phyloP scores from a whole-genome alignment of 805 yeast genomes.

The Starmerella floris region DNA sequence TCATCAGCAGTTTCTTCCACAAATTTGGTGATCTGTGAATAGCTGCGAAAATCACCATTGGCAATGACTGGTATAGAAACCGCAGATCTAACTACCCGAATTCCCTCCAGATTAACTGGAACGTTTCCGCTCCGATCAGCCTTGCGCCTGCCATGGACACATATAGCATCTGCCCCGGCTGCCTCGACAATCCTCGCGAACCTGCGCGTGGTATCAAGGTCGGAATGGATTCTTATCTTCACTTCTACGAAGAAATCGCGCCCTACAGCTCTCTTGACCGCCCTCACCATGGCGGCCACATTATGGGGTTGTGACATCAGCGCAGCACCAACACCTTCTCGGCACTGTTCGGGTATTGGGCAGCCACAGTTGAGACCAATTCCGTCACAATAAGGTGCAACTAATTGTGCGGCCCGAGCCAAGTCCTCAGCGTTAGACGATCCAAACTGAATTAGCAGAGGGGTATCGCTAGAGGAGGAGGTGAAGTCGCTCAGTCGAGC shows the following conservation, averaged over 20 bases:
- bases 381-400: conserved; percentile 84
- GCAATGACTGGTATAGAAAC: conserved; percentile 72
- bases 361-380: conserved; percentile 95
- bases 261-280: conserved; percentile 67
- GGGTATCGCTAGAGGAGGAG: conserved; percentile 55
- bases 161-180: conserved; percentile 86
- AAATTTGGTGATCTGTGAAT: conserved; percentile 41
- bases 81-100: conserved; percentile 45
- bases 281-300: conserved; percentile 70
- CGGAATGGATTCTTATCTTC: conserved; percentile 76
- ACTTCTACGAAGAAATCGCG: conserved; percentile 67
- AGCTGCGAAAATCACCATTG: conserved; percentile 80
- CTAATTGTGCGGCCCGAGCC: conserved; percentile 70
- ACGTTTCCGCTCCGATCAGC: conserved; percentile 62
- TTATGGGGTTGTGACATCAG: conserved; percentile 70
- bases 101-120: conserved; percentile 76
- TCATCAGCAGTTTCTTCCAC: not conserved
- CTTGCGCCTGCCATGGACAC: conserved; percentile 86
- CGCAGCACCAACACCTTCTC: conserved; percentile 96
- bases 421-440: conserved; percentile 73
- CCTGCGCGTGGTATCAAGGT: conserved; percentile 54
- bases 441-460: conserved; percentile 82
- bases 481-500: conserved; percentile 80
- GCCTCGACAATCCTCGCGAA: conserved; percentile 63
- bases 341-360: conserved; percentile 85